A percentile compares a stretch with the other conserved stretches of the same genome.
Conservation (phyloP, 495 filamentous ascomycete genomes). For the Podospora anserina region DNA sequence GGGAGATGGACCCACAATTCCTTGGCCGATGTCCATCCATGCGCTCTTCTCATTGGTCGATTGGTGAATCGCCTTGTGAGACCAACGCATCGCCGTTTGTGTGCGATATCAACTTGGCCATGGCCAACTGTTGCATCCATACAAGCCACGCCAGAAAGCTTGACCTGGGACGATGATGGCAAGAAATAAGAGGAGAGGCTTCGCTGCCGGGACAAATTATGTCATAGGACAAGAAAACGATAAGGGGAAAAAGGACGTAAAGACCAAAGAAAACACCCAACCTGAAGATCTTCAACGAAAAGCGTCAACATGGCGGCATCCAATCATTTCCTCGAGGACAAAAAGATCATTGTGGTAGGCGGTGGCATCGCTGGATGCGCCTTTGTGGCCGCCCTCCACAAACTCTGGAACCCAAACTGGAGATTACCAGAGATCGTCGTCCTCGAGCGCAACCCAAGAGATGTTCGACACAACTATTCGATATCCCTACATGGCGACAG, state of each 20-base stretch:
- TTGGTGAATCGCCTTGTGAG: not conserved
- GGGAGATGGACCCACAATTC: not conserved
- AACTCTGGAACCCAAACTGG: conserved; percentile 28
- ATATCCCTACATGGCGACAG: conserved; percentile 35
- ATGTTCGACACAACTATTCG: conserved; percentile 32
- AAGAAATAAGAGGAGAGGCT: not conserved
- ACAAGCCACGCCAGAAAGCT: not conserved
- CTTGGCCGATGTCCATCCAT: not conserved
- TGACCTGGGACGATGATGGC: not conserved
- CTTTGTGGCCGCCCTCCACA: conserved; percentile 34
- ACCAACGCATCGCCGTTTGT: conserved; percentile 2
- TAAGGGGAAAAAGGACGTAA: not conserved
- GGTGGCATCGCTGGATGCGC: conserved; percentile 38
- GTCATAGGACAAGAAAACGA: conserved; percentile 2
- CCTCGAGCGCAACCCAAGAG: conserved; percentile 34
- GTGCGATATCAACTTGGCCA: not conserved
- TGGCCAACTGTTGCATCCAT: not conserved
- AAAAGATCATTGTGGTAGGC: conserved; percentile 38
- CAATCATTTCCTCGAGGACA: conserved; percentile 33
- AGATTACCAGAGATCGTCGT: conserved; percentile 26
- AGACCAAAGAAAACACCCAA: not conserved
- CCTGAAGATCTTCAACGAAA: not conserved
- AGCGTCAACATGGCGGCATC: conserved; percentile 1
- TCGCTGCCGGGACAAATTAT: not conserved
- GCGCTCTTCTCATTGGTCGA: not conserved